phyloP scores from a whole-genome alignment of 805 yeast genomes.

The Helenozyma rhizophorensis region DNA sequence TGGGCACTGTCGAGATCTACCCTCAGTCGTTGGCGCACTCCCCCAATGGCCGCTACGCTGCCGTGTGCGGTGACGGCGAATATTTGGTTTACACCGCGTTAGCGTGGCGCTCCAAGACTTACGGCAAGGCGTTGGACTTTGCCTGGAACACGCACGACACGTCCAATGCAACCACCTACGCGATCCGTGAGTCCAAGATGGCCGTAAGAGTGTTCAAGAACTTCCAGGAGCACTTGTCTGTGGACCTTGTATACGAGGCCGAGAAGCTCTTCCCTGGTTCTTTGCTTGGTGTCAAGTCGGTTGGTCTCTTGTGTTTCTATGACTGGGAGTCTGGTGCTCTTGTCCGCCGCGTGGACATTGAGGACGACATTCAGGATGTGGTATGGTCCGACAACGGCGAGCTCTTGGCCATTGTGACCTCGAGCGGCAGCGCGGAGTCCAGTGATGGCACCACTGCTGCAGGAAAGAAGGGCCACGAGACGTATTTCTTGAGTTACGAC shows the following conservation, averaged over 20 bases:
- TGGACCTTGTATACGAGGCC: slow-evolving; percentile 66
- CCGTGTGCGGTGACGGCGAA: slow-evolving; percentile 98
- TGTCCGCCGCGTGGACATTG: slow-evolving; percentile 85
- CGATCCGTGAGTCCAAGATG: slow-evolving; percentile 67
- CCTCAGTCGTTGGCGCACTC: slow-evolving; percentile 87
- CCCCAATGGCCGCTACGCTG: slow-evolving; percentile 95
- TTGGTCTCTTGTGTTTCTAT: slow-evolving; percentile 79
- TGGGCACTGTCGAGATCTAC: slow-evolving; percentile 91
- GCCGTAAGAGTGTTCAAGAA: slow-evolving; percentile 72
- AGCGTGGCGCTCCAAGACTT: slow-evolving; percentile 96
- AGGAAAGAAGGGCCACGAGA: slow-evolving; percentile 52
- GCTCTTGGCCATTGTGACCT: slow-evolving; percentile 63
- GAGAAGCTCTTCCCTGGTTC: slow-evolving; percentile 86
- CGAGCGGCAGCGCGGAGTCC: slow-evolving; percentile 21
- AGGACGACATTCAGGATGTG: slow-evolving; percentile 67
- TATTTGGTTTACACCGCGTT: slow-evolving; percentile 92
- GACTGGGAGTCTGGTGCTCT: slow-evolving; percentile 89
- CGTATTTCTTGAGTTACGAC: slow-evolving; percentile 74
- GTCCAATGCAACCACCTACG: slow-evolving; percentile 66
- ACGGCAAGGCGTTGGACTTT: slow-evolving; percentile 85
- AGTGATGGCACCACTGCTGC: slow-evolving; percentile 17
- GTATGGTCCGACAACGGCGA: slow-evolving; percentile 95
- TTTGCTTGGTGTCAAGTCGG: slow-evolving; percentile 79
- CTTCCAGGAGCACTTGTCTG: slow-evolving; percentile 70
- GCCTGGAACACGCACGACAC: slow-evolving; percentile 86